phyloP scores from a whole-genome alignment of 257 asterid genomes.

The Solanum corneliomulleri region DNA sequence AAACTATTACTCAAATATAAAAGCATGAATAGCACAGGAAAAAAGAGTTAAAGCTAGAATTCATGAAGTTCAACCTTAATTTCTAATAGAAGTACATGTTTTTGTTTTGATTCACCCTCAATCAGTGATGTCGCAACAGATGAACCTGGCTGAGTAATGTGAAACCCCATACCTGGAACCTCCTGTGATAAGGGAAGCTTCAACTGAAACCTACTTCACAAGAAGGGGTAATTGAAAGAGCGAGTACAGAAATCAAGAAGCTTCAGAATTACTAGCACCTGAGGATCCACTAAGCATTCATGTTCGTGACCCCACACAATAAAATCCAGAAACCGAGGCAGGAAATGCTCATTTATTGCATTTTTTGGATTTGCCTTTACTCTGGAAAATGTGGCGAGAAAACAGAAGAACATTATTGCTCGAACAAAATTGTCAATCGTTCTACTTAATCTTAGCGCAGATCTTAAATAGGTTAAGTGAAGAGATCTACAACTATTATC shows the following conservation, averaged over 20 bases:
- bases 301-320: slow-evolving; percentile 99
- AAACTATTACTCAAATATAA: slow-evolving; percentile 8
- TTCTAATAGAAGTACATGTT: slow-evolving; percentile 91
- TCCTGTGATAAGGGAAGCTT: slow-evolving; percentile 42
- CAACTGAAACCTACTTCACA: slow-evolving; percentile 5
- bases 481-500: not conserved
- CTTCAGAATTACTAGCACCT: slow-evolving; percentile 33
- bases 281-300: slow-evolving; percentile 97
- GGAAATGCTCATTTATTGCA: slow-evolving; percentile 94
- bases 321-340: slow-evolving; percentile 92
- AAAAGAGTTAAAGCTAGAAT: not conserved
- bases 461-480: not conserved
- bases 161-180: slow-evolving; percentile 99
- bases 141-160: slow-evolving; percentile 97
- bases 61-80: slow-evolving; percentile 51
- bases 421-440: not conserved
- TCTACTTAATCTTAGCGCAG: not conserved
- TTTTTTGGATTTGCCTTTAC: slow-evolving; percentile 95
- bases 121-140: slow-evolving; percentile 95
- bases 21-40: not conserved
- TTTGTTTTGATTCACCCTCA: slow-evolving; percentile 97
- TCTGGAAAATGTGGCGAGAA: slow-evolving; percentile 31
- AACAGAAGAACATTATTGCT: not conserved
- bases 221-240: not conserved
- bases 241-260: not conserved